A percentile compares a stretch with the other conserved stretches of the same genome.
Evolutionary conservation across 2,329 filamentous ascomycete species (phyloP).

Genomic region (Elsinoe perseae): DNA sequence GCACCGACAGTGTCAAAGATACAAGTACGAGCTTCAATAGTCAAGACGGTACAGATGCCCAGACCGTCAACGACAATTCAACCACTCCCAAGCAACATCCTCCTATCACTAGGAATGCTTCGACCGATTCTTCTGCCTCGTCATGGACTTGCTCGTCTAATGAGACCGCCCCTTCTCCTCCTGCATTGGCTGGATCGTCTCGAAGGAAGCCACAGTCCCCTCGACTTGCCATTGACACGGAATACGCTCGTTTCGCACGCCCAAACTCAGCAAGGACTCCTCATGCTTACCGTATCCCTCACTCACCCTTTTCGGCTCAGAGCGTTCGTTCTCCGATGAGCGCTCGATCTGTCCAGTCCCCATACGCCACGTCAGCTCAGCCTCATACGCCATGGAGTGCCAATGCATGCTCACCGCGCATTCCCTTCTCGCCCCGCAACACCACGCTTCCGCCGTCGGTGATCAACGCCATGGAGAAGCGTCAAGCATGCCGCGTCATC

Average conservation of each 20-base stretch:
- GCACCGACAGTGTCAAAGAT: slow-evolving; percentile 34
- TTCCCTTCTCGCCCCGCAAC: slow-evolving; percentile 60
- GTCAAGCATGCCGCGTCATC: slow-evolving; percentile 43
- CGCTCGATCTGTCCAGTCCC: slow-evolving; percentile 54
- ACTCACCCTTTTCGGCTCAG: slow-evolving; percentile 61
- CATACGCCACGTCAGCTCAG: slow-evolving; percentile 51
- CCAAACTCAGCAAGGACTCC: slow-evolving; percentile 53
- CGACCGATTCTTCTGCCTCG: slow-evolving; percentile 26
- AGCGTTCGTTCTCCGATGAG: slow-evolving; percentile 61
- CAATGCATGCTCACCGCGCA: slow-evolving; percentile 21
- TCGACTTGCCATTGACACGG: slow-evolving; percentile 36
- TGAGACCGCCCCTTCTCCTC: slow-evolving; percentile 20
- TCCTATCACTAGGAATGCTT: slow-evolving; percentile 29
- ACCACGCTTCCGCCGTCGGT: slow-evolving; percentile 36
- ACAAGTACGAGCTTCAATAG: slow-evolving; percentile 17
- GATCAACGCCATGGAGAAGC: slow-evolving; percentile 19
- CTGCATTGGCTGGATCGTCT: slow-evolving; percentile 19
- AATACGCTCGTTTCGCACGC: slow-evolving; percentile 33
- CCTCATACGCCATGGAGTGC: slow-evolving; percentile 29
- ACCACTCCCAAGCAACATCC: slow-evolving; percentile 27
- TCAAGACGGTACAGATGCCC: slow-evolving; percentile 26
- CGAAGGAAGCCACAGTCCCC: slow-evolving; percentile 29
- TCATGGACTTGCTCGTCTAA: slow-evolving; percentile 17
- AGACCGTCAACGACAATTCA: slow-evolving; percentile 7
- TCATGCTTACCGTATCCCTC: slow-evolving; percentile 66